These are phyloP conservation scores for Mallotus nudiflorus DNA, from an alignment of 345 rosid genomes.

Conservation along the genomic window DNA sequence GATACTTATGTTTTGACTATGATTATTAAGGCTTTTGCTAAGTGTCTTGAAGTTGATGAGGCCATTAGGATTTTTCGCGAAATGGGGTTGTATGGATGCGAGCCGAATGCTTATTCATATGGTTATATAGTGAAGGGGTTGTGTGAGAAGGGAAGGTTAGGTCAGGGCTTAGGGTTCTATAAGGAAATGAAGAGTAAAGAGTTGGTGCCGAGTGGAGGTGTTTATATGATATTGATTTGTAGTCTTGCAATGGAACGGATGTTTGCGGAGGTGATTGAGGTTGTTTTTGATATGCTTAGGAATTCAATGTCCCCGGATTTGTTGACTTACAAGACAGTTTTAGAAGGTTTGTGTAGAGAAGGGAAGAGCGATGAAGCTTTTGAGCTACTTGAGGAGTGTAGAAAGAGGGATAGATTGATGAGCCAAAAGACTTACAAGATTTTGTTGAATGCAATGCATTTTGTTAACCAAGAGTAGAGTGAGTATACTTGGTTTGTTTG, in stretches of 20 bases:
- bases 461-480: conserved; percentile 39
- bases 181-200: conserved; percentile 70
- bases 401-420: conserved; percentile 64
- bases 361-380: conserved; percentile 67
- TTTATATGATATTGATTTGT: conserved; percentile 73
- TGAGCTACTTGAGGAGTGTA: conserved; percentile 73
- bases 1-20: conserved; percentile 79
- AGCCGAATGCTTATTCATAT: conserved; percentile 66
- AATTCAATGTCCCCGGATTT: conserved; percentile 66
- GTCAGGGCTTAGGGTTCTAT: conserved; percentile 70
- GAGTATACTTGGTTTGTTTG: background rate
- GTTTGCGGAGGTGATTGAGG: conserved; percentile 50
- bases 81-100: conserved; percentile 82
- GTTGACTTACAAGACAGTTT: conserved; percentile 76
- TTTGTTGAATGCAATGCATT: conserved; percentile 57
- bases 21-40: conserved; percentile 82
- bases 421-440: conserved; percentile 59
- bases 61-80: conserved; percentile 68
- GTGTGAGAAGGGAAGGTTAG: conserved; percentile 75
- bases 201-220: conserved; percentile 59
- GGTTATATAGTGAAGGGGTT: conserved; percentile 70
- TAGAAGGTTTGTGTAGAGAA: conserved; percentile 71
- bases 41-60: conserved; percentile 74
- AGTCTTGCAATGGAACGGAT: conserved; percentile 67
- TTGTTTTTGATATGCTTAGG: conserved; percentile 61